Conservation (phyloP, 352 stramenopile genomes). For the Globisporangium okanoganense region DNA sequence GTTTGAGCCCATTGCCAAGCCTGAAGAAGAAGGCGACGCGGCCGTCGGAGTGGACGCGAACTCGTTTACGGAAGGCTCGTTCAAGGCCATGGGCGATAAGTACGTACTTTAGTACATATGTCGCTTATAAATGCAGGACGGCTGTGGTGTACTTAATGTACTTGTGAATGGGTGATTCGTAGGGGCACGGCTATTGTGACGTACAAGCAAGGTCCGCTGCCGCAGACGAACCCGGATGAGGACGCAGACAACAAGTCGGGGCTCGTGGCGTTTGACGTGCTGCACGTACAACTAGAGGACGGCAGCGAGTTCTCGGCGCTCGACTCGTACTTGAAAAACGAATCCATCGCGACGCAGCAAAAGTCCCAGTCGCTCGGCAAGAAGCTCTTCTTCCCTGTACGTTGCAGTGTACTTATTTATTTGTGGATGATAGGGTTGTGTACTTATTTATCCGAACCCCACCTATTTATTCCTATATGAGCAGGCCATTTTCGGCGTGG, state of each 20-base stretch:
- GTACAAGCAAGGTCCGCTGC: slow-evolving; percentile 41
- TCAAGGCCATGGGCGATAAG: slow-evolving; percentile 56
- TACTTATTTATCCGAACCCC: background rate
- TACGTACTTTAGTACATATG: slow-evolving; percentile 16
- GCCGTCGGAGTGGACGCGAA: slow-evolving; percentile 16
- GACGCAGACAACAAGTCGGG: slow-evolving; percentile 22
- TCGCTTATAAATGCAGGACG: background rate
- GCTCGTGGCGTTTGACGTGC: slow-evolving; percentile 49
- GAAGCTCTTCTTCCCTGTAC: slow-evolving; percentile 61
- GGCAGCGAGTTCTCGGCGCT: slow-evolving; percentile 56
- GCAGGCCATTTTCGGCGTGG: slow-evolving; percentile 43
- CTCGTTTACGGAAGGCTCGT: slow-evolving; percentile 27
- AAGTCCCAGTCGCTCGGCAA: slow-evolving; percentile 62
- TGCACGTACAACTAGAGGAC: slow-evolving; percentile 44
- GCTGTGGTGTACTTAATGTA: background rate
- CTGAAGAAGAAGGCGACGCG: background rate
- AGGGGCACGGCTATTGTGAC: slow-evolving; percentile 41
- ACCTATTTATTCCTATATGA: background rate
- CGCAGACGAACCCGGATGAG: slow-evolving; percentile 4
- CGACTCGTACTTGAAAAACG: slow-evolving; percentile 51
- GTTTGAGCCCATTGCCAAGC: slow-evolving; percentile 33
- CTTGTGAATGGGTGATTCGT: background rate
- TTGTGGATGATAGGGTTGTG: too few relatives aligned
- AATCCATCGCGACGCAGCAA: slow-evolving; percentile 47
- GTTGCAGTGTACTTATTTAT: background rate